These are phyloP conservation scores for Hanseniaspora uvarum DNA, from an alignment of 1,139 yeast species.

Conservation along the genomic window DNA sequence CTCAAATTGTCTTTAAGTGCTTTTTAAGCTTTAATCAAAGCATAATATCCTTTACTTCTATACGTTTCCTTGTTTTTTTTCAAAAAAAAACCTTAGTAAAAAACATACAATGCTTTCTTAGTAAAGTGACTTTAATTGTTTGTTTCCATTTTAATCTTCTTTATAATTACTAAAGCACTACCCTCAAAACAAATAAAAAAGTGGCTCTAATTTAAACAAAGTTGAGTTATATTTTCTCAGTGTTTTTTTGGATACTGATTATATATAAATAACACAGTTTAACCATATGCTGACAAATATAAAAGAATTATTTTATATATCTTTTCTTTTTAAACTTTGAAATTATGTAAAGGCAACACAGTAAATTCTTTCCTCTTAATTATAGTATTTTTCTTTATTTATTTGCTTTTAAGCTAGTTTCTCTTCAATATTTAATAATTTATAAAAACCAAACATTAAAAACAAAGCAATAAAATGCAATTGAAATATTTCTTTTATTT, in stretches of 20 bases:
- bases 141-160: background rate
- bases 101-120: no score
- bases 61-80: no score
- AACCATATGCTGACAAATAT: background rate
- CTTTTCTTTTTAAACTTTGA: background rate
- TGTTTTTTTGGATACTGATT: background rate
- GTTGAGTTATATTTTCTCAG: no score
- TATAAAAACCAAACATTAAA: background rate
- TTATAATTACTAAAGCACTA: background rate
- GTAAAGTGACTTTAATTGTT: background rate
- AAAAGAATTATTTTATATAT: background rate
- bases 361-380: background rate
- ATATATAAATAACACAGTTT: background rate
- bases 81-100: no score
- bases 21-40: no score
- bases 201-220: background rate
- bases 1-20: no score
- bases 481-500: background rate
- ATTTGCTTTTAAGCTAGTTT: no score
- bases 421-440: background rate
- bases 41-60: no score
- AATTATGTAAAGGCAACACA: background rate
- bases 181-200: background rate
- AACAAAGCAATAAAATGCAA: background rate
- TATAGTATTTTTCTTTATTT: background rate